These are phyloP conservation scores for Pouteria campechiana DNA, from an alignment of 179 eudicot genomes.

Conservation along the genomic window DNA sequence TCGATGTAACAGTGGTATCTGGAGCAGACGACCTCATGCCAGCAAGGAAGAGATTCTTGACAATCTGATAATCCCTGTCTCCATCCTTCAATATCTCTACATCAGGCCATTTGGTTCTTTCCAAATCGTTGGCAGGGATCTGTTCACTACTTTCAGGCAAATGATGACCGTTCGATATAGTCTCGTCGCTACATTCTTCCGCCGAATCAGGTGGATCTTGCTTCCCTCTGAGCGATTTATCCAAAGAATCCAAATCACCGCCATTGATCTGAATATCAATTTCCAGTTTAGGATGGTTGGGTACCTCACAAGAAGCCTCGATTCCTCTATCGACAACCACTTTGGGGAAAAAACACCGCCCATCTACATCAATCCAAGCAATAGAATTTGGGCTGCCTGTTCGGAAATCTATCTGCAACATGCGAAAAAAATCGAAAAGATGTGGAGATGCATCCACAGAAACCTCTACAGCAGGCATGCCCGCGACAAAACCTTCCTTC, in stretches of 20 bases:
- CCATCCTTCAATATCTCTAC: constrained; percentile 17
- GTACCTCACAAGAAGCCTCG: neutral
- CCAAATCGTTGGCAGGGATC: neutral
- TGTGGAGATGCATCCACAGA: constrained; percentile 14
- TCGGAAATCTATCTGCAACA: constrained; percentile 27
- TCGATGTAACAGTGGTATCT: constrained; percentile 20
- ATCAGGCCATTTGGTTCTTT: constrained; percentile 22
- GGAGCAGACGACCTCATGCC: constrained; percentile 15
- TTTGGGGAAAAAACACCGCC: constrained; percentile 33
- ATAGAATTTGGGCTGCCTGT: constrained; percentile 25
- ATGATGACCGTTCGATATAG: too few relatives aligned
- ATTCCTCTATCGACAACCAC: constrained; percentile 16
- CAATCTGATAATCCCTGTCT: constrained; percentile 12
- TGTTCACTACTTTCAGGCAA: too few relatives aligned
- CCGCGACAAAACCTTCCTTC: constrained; percentile 15
- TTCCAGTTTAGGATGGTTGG: constrained; percentile 11
- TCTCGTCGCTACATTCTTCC: too few relatives aligned
- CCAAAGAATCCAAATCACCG: neutral
- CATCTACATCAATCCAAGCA: constrained; percentile 41
- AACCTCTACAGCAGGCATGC: constrained; percentile 18
- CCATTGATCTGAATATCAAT: constrained; percentile 15
- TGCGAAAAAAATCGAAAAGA: constrained; percentile 36
- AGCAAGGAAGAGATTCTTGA: constrained; percentile 18
- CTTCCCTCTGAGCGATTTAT: constrained; percentile 19
- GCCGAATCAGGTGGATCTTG: too few relatives aligned